A percentile compares a stretch with the other conserved stretches of the same genome.
Evolutionary conservation across 2,329 filamentous ascomycete genomes (phyloP).

Genomic region (Cladosporium sp.): DNA sequence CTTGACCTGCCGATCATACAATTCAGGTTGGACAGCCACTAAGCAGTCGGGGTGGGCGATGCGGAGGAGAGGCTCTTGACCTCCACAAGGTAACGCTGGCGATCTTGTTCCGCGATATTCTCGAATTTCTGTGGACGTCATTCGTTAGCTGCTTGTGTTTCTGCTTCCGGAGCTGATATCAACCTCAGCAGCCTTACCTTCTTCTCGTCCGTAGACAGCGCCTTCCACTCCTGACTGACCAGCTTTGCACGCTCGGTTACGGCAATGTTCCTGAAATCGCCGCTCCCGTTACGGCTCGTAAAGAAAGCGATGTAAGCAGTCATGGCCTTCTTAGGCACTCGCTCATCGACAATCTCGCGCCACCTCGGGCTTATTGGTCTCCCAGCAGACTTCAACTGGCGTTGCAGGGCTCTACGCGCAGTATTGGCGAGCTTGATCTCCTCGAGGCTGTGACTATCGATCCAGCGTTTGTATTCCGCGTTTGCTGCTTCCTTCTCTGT

Average conservation of each 20-base stretch:
- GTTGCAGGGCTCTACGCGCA: conserved; percentile 45
- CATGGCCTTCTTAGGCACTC: conserved; percentile 43
- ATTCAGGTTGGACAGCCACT: too few relatives aligned
- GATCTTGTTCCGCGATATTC: too few relatives aligned
- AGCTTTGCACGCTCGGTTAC: conserved; percentile 38
- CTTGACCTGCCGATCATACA: too few relatives aligned
- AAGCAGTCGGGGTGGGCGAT: too few relatives aligned
- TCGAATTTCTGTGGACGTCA: too few relatives aligned
- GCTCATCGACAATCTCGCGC: conserved; percentile 50
- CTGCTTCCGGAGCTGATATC: too few relatives aligned
- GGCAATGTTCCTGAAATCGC: conserved; percentile 49
- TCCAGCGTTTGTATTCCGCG: conserved; percentile 49
- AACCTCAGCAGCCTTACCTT: conserved; percentile 35
- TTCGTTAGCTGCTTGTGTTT: too few relatives aligned
- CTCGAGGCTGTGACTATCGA: conserved; percentile 51
- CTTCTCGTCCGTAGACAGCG: conserved; percentile 43
- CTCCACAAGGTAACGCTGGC: too few relatives aligned
- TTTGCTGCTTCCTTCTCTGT: conserved; percentile 42
- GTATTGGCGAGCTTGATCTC: conserved; percentile 57
- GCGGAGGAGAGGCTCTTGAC: too few relatives aligned
- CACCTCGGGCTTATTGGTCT: conserved; percentile 5
- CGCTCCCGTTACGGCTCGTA: conserved; percentile 41
- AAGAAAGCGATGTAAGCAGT: conserved; percentile 43
- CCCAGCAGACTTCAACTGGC: conserved; percentile 1
- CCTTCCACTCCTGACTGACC: conserved; percentile 46